phyloP scores from a whole-genome alignment of 805 yeast genomes.

The Ogataea pilisensis region DNA sequence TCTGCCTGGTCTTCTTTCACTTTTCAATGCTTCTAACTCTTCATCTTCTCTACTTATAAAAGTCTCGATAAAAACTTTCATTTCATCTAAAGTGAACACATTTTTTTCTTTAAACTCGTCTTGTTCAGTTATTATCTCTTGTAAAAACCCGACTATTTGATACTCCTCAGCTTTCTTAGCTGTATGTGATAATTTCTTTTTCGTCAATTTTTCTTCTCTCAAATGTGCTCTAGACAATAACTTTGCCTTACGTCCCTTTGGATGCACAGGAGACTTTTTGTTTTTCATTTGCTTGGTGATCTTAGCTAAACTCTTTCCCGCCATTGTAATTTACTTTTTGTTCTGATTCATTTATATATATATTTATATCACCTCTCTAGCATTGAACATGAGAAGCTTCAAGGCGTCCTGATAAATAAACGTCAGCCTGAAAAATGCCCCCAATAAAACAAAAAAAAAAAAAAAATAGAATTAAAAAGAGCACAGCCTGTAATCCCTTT shows the following conservation, averaged over 20 bases:
- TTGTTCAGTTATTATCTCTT: slow-evolving; percentile 47
- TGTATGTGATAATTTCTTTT: slow-evolving; percentile 51
- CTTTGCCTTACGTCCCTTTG: slow-evolving; percentile 84
- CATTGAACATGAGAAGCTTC: too few relatives aligned
- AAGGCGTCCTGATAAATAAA: too few relatives aligned
- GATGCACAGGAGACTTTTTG: slow-evolving; percentile 63
- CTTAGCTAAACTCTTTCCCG: slow-evolving; percentile 62
- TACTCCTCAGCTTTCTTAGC: slow-evolving; percentile 60
- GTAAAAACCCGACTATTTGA: slow-evolving; percentile 54
- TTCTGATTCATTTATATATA: neutral
- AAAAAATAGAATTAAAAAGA: too few relatives aligned
- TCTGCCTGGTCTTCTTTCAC: slow-evolving; percentile 78
- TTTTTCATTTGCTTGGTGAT: slow-evolving; percentile 57
- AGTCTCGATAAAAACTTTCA: slow-evolving; percentile 55
- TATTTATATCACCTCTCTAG: too few relatives aligned
- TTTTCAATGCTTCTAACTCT: slow-evolving; percentile 60
- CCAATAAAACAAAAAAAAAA: too few relatives aligned
- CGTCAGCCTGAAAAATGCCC: too few relatives aligned
- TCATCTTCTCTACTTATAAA: slow-evolving; percentile 69
- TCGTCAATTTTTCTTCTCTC: slow-evolving; percentile 68
- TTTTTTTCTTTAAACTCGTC: slow-evolving; percentile 32
- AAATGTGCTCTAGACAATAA: slow-evolving; percentile 82
- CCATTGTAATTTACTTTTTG: slow-evolving; percentile 27
- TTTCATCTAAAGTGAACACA: slow-evolving; percentile 52
- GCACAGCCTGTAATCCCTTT: too few relatives aligned